phyloP scores from a whole-genome alignment of 805 yeast species.

The Priceomyces haplophilus region DNA sequence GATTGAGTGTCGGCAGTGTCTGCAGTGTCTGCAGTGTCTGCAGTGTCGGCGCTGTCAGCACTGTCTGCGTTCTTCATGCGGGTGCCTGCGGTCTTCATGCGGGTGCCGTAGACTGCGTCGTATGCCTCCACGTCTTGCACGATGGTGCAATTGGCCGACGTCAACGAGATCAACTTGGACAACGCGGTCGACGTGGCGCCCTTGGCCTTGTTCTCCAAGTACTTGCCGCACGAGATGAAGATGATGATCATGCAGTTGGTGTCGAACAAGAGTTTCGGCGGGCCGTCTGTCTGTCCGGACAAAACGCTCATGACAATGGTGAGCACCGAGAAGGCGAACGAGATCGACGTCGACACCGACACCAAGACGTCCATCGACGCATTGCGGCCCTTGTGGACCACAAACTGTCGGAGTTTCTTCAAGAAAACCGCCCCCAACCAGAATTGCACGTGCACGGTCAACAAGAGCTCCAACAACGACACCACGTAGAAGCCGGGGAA shows the following conservation, averaged over 20 bases:
- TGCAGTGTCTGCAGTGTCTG: too few relatives aligned
- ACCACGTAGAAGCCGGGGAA: conserved; percentile 65
- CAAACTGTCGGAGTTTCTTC: conserved; percentile 59
- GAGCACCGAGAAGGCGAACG: conserved; percentile 69
- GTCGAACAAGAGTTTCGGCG: conserved; percentile 78
- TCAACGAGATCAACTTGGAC: conserved; percentile 71
- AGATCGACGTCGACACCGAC: conserved; percentile 73
- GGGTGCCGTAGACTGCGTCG: too few relatives aligned
- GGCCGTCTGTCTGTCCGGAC: conserved; percentile 33
- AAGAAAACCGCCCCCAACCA: conserved; percentile 67
- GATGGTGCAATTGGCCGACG: conserved; percentile 75
- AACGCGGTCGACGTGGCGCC: conserved; percentile 91
- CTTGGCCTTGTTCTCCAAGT: conserved; percentile 87
- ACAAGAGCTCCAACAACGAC: conserved; percentile 54
- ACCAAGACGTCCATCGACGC: conserved; percentile 93
- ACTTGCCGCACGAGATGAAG: conserved; percentile 86
- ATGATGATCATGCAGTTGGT: conserved; percentile 81
- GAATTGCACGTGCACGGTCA: conserved; percentile 62
- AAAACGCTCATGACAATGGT: conserved; percentile 53
- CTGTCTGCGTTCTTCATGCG: too few relatives aligned
- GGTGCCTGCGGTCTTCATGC: too few relatives aligned
- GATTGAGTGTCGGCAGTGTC: too few relatives aligned
- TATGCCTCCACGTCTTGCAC: conserved; percentile 40
- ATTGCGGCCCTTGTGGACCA: conserved; percentile 53
- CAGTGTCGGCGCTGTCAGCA: too few relatives aligned